Evolutionary conservation across 805 yeast genomes (phyloP).

Genomic region (Candida xiaguanensis): DNA sequence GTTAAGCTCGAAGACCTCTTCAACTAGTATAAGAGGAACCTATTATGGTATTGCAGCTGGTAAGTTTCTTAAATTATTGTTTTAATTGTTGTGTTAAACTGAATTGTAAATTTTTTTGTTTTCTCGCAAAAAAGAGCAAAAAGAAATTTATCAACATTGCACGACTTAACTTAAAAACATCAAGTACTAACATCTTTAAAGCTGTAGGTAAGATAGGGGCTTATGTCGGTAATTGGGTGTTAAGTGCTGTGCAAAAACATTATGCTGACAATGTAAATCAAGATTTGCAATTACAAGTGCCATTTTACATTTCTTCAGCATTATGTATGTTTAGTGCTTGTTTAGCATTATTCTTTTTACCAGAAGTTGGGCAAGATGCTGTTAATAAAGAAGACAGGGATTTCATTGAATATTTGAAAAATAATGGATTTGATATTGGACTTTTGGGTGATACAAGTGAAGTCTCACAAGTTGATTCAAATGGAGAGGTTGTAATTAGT

Average conservation of each 20-base stretch:
- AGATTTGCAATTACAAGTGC: conserved; percentile 61
- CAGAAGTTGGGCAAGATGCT: conserved; percentile 80
- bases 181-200: not conserved
- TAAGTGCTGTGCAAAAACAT: conserved; percentile 71
- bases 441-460: conserved; percentile 45
- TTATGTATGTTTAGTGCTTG: conserved; percentile 70
- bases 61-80: not conserved
- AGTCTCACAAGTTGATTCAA: conserved; percentile 3
- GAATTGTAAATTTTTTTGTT: too few relatives aligned
- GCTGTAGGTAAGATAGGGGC: conserved; percentile 93
- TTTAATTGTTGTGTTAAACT: too few relatives aligned
- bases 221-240: conserved; percentile 82
- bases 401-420: conserved; percentile 63
- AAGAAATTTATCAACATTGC: too few relatives aligned
- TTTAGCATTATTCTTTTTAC: conserved; percentile 67
- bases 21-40: conserved; percentile 87
- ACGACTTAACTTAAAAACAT: not conserved
- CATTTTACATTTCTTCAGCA: conserved; percentile 79
- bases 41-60: conserved; percentile 83
- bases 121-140: too few relatives aligned
- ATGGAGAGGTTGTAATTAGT: not conserved
- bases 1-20: conserved; percentile 79
- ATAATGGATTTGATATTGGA: conserved; percentile 66
- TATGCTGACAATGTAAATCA: conserved; percentile 35
- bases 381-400: conserved; percentile 71